These are phyloP conservation scores for Mimosa bimucronata DNA, from an alignment of 306 rosid genomes.

Conservation along the genomic window DNA sequence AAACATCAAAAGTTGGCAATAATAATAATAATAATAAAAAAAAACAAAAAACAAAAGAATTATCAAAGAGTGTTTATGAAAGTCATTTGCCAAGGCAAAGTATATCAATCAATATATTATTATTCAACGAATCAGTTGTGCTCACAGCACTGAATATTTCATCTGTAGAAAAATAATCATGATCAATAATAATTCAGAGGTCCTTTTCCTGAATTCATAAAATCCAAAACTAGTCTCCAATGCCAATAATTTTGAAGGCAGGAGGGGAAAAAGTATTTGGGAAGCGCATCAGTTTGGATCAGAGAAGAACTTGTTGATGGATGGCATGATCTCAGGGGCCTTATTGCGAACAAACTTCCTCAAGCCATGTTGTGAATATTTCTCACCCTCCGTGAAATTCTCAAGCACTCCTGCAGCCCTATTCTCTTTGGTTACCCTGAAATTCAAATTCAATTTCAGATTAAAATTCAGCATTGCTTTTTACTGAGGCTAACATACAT, in stretches of 20 bases:
- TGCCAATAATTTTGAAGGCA: background rate
- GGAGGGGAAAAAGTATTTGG: background rate
- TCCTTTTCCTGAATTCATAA: conserved; percentile 36
- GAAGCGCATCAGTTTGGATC: conserved; percentile 55
- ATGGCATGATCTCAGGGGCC: conserved; percentile 80
- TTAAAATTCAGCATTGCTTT: conserved; percentile 24
- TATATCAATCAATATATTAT: conserved; percentile 21
- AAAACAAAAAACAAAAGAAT: no score
- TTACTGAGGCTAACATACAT: background rate
- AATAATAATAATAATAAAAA: no score
- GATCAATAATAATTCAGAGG: background rate
- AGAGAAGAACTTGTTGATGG: conserved; percentile 87
- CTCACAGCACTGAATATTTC: background rate
- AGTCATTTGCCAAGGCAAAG: conserved; percentile 1
- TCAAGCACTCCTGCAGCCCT: conserved; percentile 93
- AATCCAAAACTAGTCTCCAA: conserved; percentile 15
- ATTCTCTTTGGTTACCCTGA: conserved; percentile 79
- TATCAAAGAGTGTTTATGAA: background rate
- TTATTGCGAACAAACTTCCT: conserved; percentile 76
- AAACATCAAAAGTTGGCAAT: background rate
- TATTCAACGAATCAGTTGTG: conserved; percentile 35
- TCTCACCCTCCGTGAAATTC: conserved; percentile 65
- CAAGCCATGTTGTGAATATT: conserved; percentile 44
- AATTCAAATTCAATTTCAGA: conserved; percentile 11
- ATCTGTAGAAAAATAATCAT: conserved; percentile 20